Percentiles rank a stretch among this genome's conserved stretches.
Conservation (phyloP, 805 yeast genomes). For the Maudiozyma turicensis region DNA sequence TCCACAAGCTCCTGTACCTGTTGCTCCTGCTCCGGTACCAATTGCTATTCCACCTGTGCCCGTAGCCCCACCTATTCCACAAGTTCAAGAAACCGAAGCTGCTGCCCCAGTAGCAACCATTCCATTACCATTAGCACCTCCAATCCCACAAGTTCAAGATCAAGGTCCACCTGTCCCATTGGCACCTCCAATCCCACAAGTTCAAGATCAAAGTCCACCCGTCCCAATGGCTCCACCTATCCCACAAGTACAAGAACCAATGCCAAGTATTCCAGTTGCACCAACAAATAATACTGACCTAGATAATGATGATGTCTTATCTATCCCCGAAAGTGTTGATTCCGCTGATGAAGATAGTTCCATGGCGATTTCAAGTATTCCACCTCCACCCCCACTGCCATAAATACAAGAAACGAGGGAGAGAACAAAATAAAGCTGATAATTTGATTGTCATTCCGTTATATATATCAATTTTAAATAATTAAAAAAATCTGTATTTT, state of each 20-base stretch:
- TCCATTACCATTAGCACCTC: constrained; percentile 7
- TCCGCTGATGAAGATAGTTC: constrained; percentile 17
- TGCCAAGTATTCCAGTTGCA: not conserved
- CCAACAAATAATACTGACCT: constrained; percentile 2
- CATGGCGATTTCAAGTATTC: constrained; percentile 18
- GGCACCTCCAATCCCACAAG: constrained; percentile 8
- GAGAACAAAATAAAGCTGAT: no score
- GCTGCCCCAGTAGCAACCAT: constrained; percentile 5
- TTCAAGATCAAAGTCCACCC: not conserved
- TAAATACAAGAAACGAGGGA: not conserved
- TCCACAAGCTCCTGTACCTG: no score
- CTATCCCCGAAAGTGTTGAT: constrained; percentile 30
- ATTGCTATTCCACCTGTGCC: constrained; percentile 23
- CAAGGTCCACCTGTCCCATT: constrained; percentile 8
- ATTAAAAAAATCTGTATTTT: no score
- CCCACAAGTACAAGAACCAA: constrained; percentile 1
- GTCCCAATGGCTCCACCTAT: constrained; percentile 9
- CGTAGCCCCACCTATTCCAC: constrained; percentile 37
- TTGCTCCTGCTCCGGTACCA: not conserved
- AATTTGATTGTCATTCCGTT: no score
- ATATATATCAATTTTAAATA: no score
- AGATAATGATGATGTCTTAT: constrained; percentile 23
- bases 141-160: constrained; percentile 4
- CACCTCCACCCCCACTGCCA: constrained; percentile 28
- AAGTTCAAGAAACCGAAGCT: constrained; percentile 3